Base-by-base conservation (phyloP, 495 filamentous ascomycete genomes). In the Clavariopsis aquatica region DNA sequence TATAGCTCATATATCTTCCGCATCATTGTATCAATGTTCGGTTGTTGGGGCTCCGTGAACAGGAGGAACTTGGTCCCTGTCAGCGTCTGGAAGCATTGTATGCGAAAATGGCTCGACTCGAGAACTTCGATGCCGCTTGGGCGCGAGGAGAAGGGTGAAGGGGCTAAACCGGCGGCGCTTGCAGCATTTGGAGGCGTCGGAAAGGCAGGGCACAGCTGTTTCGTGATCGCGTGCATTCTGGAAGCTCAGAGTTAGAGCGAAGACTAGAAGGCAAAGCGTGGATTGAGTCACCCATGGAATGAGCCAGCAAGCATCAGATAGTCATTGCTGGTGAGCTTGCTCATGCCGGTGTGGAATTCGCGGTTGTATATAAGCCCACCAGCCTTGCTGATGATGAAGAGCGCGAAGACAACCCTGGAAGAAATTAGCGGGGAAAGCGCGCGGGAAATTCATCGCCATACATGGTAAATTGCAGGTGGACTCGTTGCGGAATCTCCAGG, bases 371-470 rank as follows among this genome's bases (percentile, higher is more conserved):
- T 89, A 61, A 98, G 82, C 62, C 94, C 94, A 45, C 94, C 94
- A 52, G 94, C 92, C 81, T 98, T 98, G 81, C 96, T 97, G 79
- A 98, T 96, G 69, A 98, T 90, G 66, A 98, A 89, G 60, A 98
- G 86, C 54, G 91, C 87, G 78, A 93, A 92, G 72, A 98, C 88
- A 58, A 91, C 88, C 94, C 93, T 96, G 49, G 20, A 23, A 34
- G 26, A 28, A 51, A 66, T 68, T 41, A 65, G 38, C 52, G 20
- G 9, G 46, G 41, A 27, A 17, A 36, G n/a, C 20, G 51, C 15
- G 52, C n/a, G 54, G 24, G 20, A 28, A 10, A 26, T 49, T n/a
- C 1, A 19, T 5, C 1, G 24, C 24, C 29, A 17, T 53, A 19
- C 23, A 53, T 28, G 10, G 17, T n/a, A 23, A 28, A 41, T 17